Evolutionary conservation across 345 rosid species (phyloP), one percentile per base, ranked within the genome.

Genomic region (Sisymbrium altissimum): DNA sequence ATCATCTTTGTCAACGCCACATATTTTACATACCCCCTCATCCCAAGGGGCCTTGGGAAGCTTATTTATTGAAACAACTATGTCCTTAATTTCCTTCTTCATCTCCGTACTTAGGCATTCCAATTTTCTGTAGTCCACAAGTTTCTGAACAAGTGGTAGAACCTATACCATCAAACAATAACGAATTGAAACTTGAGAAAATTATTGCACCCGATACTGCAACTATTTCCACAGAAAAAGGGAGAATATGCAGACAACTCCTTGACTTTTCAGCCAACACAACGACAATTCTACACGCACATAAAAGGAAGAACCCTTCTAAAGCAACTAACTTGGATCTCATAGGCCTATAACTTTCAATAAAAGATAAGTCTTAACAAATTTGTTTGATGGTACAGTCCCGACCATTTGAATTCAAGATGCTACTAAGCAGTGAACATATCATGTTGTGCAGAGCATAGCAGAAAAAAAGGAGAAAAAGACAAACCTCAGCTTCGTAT

Each of bases 21-120:
- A 95, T 52, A 92, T 92, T 90, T 95, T 92, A 84, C 99, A 95
- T 59, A 95, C 86, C 64, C 99, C 99, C 69, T 95, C 99, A 79
- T 95, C 99, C 99, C 99, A 95, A 13, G 99, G 98, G 40, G 98
- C 98, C 80, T 88, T 95, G 23, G 99, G 99, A 48, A 95, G 86
- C 70, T 84, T 83, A 76, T 79, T 87, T 54, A 81, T 54, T n/a
- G 85, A 85, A 80, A 84, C 86, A 78, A 90, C 76, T 77, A 88
- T 44, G 74, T 84, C 87, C 72, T 84, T 86, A 40, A 95, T 72
- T 72, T 92, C 97, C 72, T 86, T 83, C 80, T 78, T 88, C 44
- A 69, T 74, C 80, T 92, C 99, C 43, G 80, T 73, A 81, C 72
- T 81, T 41, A 86, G 64, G 77, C 82, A 71, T 73, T 88, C 97